phyloP scores from a whole-genome alignment of 2,329 filamentous ascomycete genomes.

The Trichoderma aggressivum region DNA sequence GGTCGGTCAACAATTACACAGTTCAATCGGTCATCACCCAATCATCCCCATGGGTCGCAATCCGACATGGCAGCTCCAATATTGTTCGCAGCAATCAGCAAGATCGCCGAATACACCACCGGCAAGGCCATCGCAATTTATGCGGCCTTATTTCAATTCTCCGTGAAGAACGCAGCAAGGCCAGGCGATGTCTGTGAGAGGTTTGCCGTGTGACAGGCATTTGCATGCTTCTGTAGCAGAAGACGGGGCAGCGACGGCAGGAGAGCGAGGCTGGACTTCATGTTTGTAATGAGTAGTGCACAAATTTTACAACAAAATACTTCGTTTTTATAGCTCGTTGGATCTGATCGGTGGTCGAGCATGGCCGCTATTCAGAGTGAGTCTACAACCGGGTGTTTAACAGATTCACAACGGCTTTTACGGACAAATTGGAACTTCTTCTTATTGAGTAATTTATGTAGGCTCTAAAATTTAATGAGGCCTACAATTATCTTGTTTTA shows the following conservation, averaged over 20 bases:
- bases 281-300: neutral
- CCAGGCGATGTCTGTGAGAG: neutral
- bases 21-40: neutral
- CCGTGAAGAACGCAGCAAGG: neutral
- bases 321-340: no score
- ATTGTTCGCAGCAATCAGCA: neutral
- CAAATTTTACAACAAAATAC: no score
- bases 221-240: neutral
- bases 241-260: neutral
- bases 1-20: neutral
- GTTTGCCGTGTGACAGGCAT: neutral
- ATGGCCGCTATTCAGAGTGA: no score
- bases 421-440: no score
- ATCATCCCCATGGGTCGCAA: neutral
- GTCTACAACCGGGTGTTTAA: no score
- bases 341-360: no score
- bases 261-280: neutral
- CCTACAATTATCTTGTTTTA: no score
- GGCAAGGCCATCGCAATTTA: neutral
- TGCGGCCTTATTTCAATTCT: neutral
- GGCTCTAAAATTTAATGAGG: no score
- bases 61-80: neutral
- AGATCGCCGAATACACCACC: neutral
- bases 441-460: no score
- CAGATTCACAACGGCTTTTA: no score